Base-by-base conservation (phyloP, 768 basidiomycete species). In the Leccinum truebloodii region DNA sequence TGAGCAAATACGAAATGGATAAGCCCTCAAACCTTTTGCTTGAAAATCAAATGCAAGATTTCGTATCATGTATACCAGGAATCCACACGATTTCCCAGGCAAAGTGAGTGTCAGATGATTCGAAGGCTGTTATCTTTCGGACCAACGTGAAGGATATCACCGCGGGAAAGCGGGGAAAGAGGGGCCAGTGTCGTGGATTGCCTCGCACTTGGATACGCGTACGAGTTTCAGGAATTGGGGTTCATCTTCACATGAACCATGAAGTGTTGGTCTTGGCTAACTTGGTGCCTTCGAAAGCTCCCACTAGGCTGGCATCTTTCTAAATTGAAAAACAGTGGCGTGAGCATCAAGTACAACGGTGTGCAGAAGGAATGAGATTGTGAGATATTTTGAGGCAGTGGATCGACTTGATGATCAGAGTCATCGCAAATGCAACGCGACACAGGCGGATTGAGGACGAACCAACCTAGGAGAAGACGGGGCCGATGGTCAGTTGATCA, bases 21-120 rank as follows among this genome's bases (percentile, higher is more conserved):
- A 41, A 44, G 41, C 41, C 41, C 41, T 44, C n/a, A 44, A n/a
- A 44, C n/a, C n/a, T n/a, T 44, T 44, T 44, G 8, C 41, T 44
- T n/a, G n/a, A 44, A 10, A 9, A 39, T 14, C 39, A 39, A 39
- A 44, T 20, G 41, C n/a, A 14, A n/a, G 52, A 39, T 32, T 58
- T 52, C 30, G 59, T 57, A 32, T 51, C 16, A 48, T 22, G 22
- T 20, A 30, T 22, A 24, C 41, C 35, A 10, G 37, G 30, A 41
- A 30, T n/a, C 37, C 52, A 30, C 10, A 13, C 14, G 32, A 6
- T 56, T 9, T 57, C 41, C 13, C 52, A 49, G 35, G 32, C 20
- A 18, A 44, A 54, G 16, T 44, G 52, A 54, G 16, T 46, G 52
- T 69, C 68, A 69, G 44, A 51, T 69, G 66, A 66, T 54, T n/a